A percentile compares a stretch with the other conserved stretches of the same genome.
These are phyloP conservation scores for Panaeolus papilionaceus DNA, from an alignment of 768 basidiomycete genomes.

Conservation along the genomic window DNA sequence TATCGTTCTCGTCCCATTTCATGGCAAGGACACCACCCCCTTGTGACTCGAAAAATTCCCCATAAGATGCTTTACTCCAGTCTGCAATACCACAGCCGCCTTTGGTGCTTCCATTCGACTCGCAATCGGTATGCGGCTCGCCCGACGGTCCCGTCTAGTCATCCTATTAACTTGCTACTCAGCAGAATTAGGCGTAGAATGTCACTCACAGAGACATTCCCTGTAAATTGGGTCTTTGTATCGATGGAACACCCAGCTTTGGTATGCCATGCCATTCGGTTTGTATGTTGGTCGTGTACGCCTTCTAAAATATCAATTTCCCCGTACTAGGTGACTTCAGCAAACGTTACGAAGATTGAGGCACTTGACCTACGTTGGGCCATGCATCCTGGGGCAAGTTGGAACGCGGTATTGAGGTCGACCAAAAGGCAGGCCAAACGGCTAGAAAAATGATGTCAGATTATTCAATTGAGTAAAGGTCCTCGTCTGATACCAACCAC, in stretches of 20 bases:
- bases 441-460: conserved; percentile 40
- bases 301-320: conserved; percentile 89
- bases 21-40: conserved; percentile 88
- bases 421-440: conserved; percentile 89
- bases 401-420: not conserved
- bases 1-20: conserved; percentile 86
- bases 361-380: conserved; percentile 58
- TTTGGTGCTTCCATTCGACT: conserved; percentile 58
- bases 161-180: not conserved
- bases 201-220: conserved; percentile 27
- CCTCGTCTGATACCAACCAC: conserved; percentile 52
- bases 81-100: conserved; percentile 82
- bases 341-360: conserved; percentile 17
- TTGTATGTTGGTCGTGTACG: conserved; percentile 84
- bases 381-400: conserved; percentile 58
- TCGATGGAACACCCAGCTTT: conserved; percentile 32
- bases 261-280: conserved; percentile 87
- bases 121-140: conserved; percentile 56
- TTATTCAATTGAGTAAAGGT: not conserved
- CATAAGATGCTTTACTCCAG: conserved; percentile 85
- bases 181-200: not conserved
- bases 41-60: conserved; percentile 78
- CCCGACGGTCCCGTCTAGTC: conserved; percentile 43
- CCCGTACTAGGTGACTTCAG: conserved; percentile 53
- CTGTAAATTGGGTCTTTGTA: conserved; percentile 31